These are phyloP conservation scores for Fusarium continuum DNA, from an alignment of 2,329 filamentous ascomycete genomes.

Conservation along the genomic window DNA sequence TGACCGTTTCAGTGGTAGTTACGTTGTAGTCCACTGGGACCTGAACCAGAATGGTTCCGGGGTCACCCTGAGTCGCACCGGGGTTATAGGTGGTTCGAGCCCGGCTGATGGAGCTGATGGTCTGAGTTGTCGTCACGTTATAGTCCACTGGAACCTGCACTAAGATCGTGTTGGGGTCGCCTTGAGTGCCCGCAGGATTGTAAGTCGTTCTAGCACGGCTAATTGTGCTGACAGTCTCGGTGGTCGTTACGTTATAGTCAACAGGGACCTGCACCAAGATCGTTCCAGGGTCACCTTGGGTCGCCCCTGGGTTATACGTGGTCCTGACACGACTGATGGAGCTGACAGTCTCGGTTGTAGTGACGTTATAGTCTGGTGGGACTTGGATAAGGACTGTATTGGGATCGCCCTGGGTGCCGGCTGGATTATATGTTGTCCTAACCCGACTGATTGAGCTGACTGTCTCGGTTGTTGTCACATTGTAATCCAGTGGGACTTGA, in stretches of 20 bases:
- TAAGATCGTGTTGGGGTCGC: slow-evolving; percentile 13
- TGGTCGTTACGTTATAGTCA: slow-evolving; percentile 5
- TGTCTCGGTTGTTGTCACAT: not conserved
- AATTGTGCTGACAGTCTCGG: slow-evolving; percentile 1
- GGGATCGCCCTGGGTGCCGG: slow-evolving; percentile 7
- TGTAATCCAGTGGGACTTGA: not conserved
- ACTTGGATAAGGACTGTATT: slow-evolving; percentile 11
- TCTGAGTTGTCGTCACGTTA: not conserved
- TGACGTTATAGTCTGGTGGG: slow-evolving; percentile 6
- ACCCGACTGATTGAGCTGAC: not conserved
- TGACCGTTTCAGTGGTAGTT: not conserved
- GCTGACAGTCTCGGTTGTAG: not conserved
- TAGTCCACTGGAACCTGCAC: slow-evolving; percentile 8
- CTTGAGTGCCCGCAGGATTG: not conserved
- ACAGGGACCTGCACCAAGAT: not conserved
- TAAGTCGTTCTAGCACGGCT: not conserved
- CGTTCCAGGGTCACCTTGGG: slow-evolving; percentile 5
- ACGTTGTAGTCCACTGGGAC: not conserved
- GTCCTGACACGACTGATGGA: slow-evolving; percentile 1
- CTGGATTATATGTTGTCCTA: slow-evolving; percentile 3
- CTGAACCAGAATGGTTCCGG: not conserved
- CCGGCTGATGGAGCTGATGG: not conserved
- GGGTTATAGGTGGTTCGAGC: slow-evolving; percentile 5
- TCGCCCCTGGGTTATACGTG: slow-evolving; percentile 1
- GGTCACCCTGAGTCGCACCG: not conserved